Percentiles rank a stretch among this genome's conserved stretches.
Conservation (phyloP, 306 rosid species). For the Calophaca sinica region DNA sequence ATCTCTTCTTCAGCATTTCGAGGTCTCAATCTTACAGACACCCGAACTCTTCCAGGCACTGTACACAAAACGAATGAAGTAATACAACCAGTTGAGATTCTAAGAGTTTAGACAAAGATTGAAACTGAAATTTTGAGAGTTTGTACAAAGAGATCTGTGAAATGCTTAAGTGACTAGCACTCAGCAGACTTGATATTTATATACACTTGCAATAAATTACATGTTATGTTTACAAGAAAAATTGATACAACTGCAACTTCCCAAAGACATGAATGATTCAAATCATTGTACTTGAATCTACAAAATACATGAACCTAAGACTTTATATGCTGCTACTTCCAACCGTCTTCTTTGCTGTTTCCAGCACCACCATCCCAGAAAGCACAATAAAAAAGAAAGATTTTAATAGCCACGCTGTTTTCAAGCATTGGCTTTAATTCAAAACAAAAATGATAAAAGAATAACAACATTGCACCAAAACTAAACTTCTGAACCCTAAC, state of each 20-base stretch:
- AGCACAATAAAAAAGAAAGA: background rate
- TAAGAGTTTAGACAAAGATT: conserved; percentile 5
- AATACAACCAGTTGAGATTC: conserved; percentile 14
- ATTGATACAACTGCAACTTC: conserved; percentile 7
- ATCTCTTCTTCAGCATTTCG: conserved; percentile 79
- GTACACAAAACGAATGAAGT: conserved; percentile 31
- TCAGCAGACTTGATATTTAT: background rate
- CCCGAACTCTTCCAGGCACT: conserved; percentile 98
- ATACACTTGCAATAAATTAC: conserved; percentile 7
- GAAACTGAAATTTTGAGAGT: conserved; percentile 9
- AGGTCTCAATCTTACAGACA: conserved; percentile 91
- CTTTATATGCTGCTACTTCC: background rate
- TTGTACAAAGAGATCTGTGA: background rate
- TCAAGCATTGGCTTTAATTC: conserved; percentile 36
- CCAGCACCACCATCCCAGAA: background rate
- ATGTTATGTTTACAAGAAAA: background rate
- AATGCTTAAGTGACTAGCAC: background rate
- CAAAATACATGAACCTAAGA: conserved; percentile 8
- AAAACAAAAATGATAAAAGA: conserved; percentile 28
- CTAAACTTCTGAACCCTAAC: conserved; percentile 34
- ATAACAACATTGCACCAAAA: background rate
- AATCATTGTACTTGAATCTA: background rate
- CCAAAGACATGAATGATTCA: conserved; percentile 15
- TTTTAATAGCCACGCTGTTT: conserved; percentile 10
- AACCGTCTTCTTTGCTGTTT: background rate